phyloP scores from a whole-genome alignment of 192 early-diverging fungal genomes.

The Mycoemilia scoparia region DNA sequence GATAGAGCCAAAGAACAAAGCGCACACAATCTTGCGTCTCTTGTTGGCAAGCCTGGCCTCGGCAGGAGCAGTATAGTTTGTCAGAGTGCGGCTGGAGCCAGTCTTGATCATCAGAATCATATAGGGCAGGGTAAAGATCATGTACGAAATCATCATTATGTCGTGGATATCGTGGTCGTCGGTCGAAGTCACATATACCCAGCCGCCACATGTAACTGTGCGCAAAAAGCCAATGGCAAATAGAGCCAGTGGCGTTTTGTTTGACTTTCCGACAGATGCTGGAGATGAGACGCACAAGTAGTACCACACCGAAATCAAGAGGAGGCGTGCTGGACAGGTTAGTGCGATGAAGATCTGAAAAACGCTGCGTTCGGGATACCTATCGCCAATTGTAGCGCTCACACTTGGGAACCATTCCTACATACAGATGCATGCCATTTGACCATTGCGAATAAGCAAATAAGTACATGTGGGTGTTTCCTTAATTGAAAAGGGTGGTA shows the following conservation, averaged over 20 bases:
- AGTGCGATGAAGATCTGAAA: constrained; percentile 69
- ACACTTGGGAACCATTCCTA: constrained; percentile 71
- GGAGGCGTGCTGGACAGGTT: constrained; percentile 32
- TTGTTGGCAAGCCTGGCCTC: constrained; percentile 19
- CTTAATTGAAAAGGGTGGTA: too few species aligned
- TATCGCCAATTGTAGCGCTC: constrained; percentile 60
- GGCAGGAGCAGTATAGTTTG: constrained; percentile 19
- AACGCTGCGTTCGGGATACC: constrained; percentile 53
- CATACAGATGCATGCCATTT: too few species aligned
- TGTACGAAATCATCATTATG: constrained; percentile 60
- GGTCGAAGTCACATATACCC: constrained; percentile 65
- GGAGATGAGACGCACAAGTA: constrained; percentile 14
- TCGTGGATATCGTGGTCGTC: constrained; percentile 68
- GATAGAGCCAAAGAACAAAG: constrained; percentile 48
- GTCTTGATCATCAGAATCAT: constrained; percentile 41
- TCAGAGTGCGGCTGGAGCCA: constrained; percentile 17
- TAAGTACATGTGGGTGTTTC: too few species aligned
- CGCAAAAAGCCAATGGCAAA: constrained; percentile 36
- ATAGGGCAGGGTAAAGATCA: constrained; percentile 59
- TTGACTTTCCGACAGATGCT: constrained; percentile 14
- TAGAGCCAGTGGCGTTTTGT: constrained; percentile 10
- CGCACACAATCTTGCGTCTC: constrained; percentile 31
- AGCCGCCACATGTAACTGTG: constrained; percentile 60
- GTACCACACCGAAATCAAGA: constrained; percentile 29
- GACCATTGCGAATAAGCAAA: too few species aligned